Base-by-base conservation (phyloP, 306 rosid genomes). In the Morella rubra region DNA sequence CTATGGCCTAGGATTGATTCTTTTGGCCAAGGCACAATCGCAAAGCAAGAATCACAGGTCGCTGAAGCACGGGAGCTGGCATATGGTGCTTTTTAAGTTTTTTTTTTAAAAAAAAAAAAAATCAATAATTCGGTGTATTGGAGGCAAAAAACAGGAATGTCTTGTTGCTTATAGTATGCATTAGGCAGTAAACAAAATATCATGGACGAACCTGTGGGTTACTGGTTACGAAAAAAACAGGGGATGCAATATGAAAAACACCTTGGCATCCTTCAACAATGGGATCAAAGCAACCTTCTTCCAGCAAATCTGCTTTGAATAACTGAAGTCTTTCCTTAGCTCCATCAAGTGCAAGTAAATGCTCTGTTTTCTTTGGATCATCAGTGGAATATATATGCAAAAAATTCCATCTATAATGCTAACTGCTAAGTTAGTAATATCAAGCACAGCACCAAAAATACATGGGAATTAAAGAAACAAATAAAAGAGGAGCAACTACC, bases 231-330 rank as follows among this genome's bases (percentile, higher is more conserved):
- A 11, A 46, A 45, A 54, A 64, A 68, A 65, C 53, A 18, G 86
- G 84, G 59, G 86, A 83, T 22, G 86, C 84, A 0, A 81, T 76
- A 52, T 83, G 86, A 44, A 83, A 83, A 79, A 83, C 84, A 37
- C 81, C 83, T 65, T 65, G 55, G 44, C 86, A 55, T 0, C 84
- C 86, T 56, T 76, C 69, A 24, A 83, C 69, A n/a, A 58, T 10
- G 14, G 78, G 72, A 66, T 83, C 79, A 32, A 83, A 83, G 27
- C 76, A 65, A 12, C 81, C 83, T 67, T 83, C 83, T 50, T 83
- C 78, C 0, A 75, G 60, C 11, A 83, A 73, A 27, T 75, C 40
- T 44, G 81, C 86, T 74, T 79, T 79, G 69, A 83, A 83, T 20
- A 83, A 49, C 20, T 79, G 69, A 55, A 83, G 81, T 51, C 77